Evolutionary conservation across 495 filamentous ascomycete genomes (phyloP), one percentile per base, ranked within the genome.

Genomic region (Aspergillus saccharolyticus): DNA sequence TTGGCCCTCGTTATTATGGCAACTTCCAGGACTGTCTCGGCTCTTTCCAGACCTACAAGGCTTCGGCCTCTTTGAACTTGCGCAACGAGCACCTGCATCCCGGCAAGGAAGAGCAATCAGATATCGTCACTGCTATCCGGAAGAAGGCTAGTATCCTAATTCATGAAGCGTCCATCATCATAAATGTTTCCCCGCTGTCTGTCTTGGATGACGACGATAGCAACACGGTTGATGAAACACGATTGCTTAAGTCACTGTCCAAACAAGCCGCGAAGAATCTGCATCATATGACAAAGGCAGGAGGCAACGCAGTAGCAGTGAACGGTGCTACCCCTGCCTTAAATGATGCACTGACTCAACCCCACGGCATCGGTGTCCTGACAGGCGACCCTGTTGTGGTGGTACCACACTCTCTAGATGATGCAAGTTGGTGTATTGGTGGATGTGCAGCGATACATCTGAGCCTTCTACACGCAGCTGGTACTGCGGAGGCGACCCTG

Each of bases 1-100:
- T 98, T 16, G 92, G 94, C 1, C 86, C 89, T 19, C 85, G 90
- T 33, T 98, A 98, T 63, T 84, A 88, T 69, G 94, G 94, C 1
- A 97, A 97, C 66, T 96, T 93, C 63, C 94, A 98, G 68, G 94
- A 98, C 67, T 91, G 90, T 59, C 78, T 98, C 19, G 94, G 94
- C 10, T 93, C 92, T 16, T 96, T 98, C 65, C 92, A 97, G 66
- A 98, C 94, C 0, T 98, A 97, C 67, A 86, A 86, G 58, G 91
- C 95, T n/a, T 97, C 95, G 21, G 92, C 94, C 17, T 84, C 89
- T 22, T 74, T 98, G 22, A 92, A 93, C 56, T 78, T 97, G 52
- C 87, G 91, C 51, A 96, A 97, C 66, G 94, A 98, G 66, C 81
- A 89, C 50, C 81, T 96, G 21, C 90, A 96, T 68, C 88, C 90